phyloP scores from a whole-genome alignment of 768 basidiomycete species.

The Kwoniella shandongensis region DNA sequence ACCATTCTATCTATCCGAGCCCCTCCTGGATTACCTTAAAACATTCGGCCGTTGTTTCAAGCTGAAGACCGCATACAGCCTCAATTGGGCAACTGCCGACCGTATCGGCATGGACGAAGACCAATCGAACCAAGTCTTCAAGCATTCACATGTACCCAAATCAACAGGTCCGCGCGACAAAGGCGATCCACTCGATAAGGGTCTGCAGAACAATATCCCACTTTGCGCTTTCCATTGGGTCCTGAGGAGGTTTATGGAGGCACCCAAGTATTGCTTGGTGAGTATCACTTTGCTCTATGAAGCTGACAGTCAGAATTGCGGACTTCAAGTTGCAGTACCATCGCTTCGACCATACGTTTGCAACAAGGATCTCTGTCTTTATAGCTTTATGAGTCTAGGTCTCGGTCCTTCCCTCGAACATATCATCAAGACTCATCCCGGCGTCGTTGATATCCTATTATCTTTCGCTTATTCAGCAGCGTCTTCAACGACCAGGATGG shows the following conservation, averaged over 20 bases:
- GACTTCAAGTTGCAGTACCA: conserved; percentile 22
- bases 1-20: conserved; percentile 28
- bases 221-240: conserved; percentile 32
- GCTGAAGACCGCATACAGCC: conserved; percentile 18
- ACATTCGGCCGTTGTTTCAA: conserved; percentile 23
- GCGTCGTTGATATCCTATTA: conserved; percentile 35
- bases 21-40: conserved; percentile 28
- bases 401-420: conserved; percentile 39
- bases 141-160: conserved; percentile 1
- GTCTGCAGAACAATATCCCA: conserved; percentile 24
- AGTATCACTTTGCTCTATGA: background rate
- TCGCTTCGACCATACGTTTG: conserved; percentile 38
- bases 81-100: conserved; percentile 31
- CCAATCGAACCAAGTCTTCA: conserved; percentile 15
- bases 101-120: conserved; percentile 29
- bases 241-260: conserved; percentile 28
- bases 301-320: conserved; percentile 29
- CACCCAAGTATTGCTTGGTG: conserved; percentile 35
- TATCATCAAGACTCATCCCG: conserved; percentile 32
- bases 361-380: conserved; percentile 31
- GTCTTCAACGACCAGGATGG: conserved; percentile 27
- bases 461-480: conserved; percentile 36
- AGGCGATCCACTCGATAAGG: conserved; percentile 27
- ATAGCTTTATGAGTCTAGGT: conserved; percentile 37
- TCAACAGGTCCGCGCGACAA: conserved; percentile 3